phyloP scores from a whole-genome alignment of 192 early-diverging fungal species.

The Gorgonomyces haynaldii region DNA sequence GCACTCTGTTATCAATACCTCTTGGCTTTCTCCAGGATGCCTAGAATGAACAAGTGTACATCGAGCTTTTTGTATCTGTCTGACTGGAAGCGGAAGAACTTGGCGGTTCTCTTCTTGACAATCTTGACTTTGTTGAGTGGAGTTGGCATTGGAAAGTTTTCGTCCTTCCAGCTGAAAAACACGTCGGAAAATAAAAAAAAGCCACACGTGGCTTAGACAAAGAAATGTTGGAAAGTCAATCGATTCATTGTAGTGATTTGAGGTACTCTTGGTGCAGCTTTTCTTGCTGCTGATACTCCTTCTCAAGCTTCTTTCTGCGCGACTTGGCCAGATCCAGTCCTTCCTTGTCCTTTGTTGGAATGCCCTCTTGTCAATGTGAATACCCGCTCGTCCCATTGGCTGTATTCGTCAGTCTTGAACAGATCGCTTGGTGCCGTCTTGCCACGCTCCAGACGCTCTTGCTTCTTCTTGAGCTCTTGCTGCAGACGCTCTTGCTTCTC shows the following conservation, averaged over 20 bases:
- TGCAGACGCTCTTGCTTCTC: slow-evolving; percentile 30
- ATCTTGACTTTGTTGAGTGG: slow-evolving; percentile 89
- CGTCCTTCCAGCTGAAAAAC: slow-evolving; percentile 23
- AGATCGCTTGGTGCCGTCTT: slow-evolving; percentile 63
- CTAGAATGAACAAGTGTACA: slow-evolving; percentile 47
- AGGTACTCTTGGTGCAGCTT: slow-evolving; percentile 85
- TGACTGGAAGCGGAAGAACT: slow-evolving; percentile 94
- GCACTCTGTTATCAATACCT: slow-evolving; percentile 99
- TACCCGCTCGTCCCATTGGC: slow-evolving; percentile 61
- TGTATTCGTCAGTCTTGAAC: slow-evolving; percentile 64
- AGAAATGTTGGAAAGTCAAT: background rate
- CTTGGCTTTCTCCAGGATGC: slow-evolving; percentile 98
- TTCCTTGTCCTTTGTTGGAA: slow-evolving; percentile 73
- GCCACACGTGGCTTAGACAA: background rate
- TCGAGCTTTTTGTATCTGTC: slow-evolving; percentile 95
- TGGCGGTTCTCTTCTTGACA: slow-evolving; percentile 98
- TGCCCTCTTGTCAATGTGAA: slow-evolving; percentile 31
- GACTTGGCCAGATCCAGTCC: slow-evolving; percentile 78
- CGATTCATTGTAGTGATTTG: background rate
- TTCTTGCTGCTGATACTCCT: slow-evolving; percentile 73
- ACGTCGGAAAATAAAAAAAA: background rate
- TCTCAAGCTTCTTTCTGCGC: slow-evolving; percentile 75
- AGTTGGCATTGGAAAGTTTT: too few species aligned
- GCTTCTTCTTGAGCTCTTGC: slow-evolving; percentile 52
- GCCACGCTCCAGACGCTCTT: slow-evolving; percentile 66